Conservation (phyloP, 2,329 filamentous ascomycete species). For the Fusarium avenaceum region DNA sequence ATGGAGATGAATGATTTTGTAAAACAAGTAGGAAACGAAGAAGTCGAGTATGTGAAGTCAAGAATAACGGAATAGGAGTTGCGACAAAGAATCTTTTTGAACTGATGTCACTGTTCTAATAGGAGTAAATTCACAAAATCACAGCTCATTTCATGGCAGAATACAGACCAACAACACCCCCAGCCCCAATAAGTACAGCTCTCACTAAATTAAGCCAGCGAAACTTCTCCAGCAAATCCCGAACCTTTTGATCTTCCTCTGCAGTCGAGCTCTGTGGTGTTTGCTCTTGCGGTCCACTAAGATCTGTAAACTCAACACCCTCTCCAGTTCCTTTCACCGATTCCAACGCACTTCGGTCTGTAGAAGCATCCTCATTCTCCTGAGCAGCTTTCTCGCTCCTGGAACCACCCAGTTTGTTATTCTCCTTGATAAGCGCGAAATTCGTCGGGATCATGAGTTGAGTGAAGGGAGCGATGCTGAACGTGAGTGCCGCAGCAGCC, state of each 20-base stretch:
- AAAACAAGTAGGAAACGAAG: not conserved
- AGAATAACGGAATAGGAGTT: not conserved
- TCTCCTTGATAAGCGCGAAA: slow-evolving; percentile 3
- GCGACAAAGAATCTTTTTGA: too few species aligned
- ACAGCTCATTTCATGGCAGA: not conserved
- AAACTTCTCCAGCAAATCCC: slow-evolving; percentile 3
- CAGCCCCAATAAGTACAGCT: slow-evolving; percentile 7
- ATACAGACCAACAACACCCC: slow-evolving; percentile 9
- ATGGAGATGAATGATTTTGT: not conserved
- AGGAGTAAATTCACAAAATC: not conserved
- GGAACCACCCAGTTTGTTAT: not conserved
- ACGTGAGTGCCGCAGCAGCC: not conserved
- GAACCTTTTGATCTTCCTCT: not conserved
- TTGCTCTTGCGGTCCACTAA: not conserved
- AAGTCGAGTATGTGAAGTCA: not conserved
- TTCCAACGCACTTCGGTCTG: slow-evolving; percentile 3
- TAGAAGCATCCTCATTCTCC: not conserved
- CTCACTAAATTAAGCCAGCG: slow-evolving; percentile 6
- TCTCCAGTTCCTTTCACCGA: slow-evolving; percentile 9
- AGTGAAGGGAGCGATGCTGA: slow-evolving; percentile 15
- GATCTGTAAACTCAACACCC: not conserved
- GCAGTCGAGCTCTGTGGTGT: not conserved
- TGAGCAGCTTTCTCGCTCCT: not conserved
- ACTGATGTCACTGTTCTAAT: not conserved
- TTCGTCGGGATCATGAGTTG: slow-evolving; percentile 18